Percentiles rank a stretch among this genome's conserved stretches.
Conservation (phyloP, 2,329 filamentous ascomycete species). For the Cladophialophora psammophila region DNA sequence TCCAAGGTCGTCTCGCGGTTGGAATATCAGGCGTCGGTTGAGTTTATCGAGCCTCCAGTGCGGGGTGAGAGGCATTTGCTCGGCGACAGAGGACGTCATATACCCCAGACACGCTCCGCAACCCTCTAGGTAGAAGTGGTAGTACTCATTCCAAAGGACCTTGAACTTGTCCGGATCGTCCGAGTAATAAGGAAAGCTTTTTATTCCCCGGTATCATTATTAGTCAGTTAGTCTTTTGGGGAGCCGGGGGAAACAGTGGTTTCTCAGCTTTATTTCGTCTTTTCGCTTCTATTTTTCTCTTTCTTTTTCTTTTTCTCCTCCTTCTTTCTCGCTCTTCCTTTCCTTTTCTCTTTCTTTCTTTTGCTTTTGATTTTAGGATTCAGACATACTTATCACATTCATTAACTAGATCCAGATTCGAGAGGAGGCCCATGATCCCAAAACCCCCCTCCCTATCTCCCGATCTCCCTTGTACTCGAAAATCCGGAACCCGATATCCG, state of each 20-base stretch:
- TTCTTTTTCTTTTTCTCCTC: too few relatives aligned
- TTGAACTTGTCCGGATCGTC: slow-evolving; percentile 65
- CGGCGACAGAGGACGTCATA: slow-evolving; percentile 51
- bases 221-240: not conserved
- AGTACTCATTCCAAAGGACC: slow-evolving; percentile 61
- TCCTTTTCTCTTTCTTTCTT: too few relatives aligned
- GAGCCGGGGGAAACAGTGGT: not conserved
- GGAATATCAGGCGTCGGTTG: slow-evolving; percentile 32
- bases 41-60: slow-evolving; percentile 31
- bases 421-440: slow-evolving; percentile 30
- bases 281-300: not conserved
- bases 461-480: too few relatives aligned
- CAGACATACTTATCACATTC: slow-evolving; percentile 62
- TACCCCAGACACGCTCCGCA: slow-evolving; percentile 69
- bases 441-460: too few relatives aligned
- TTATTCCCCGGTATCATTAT: slow-evolving; percentile 3
- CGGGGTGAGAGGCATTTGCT: slow-evolving; percentile 26
- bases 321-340: too few relatives aligned
- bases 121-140: slow-evolving; percentile 71
- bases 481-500: too few relatives aligned
- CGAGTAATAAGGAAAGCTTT: slow-evolving; percentile 79
- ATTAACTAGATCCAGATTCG: slow-evolving; percentile 62
- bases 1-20: slow-evolving; percentile 30
- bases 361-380: too few relatives aligned
- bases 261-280: not conserved